These are phyloP conservation scores for Colletotrichum siamense DNA, from an alignment of 2,329 filamentous ascomycete species.

Conservation along the genomic window DNA sequence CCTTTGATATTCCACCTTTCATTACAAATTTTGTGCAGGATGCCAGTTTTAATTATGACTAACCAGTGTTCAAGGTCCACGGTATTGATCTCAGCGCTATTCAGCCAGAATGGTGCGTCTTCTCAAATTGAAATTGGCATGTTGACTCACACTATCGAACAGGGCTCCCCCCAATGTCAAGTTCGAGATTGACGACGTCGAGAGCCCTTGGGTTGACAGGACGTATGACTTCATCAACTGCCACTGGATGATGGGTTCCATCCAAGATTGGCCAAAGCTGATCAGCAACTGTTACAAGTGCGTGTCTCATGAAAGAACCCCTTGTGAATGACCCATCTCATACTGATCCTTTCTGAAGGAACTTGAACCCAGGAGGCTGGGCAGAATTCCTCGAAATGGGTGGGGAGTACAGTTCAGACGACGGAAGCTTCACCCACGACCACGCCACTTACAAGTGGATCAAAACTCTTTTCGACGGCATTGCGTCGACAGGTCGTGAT, in stretches of 20 bases:
- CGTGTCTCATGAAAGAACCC: fast-evolving
- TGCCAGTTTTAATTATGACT: background rate
- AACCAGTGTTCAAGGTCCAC: background rate
- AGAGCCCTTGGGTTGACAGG: background rate
- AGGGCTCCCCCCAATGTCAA: background rate
- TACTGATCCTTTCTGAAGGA: background rate
- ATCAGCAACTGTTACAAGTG: background rate
- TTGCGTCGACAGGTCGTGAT: background rate
- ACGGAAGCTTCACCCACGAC: background rate
- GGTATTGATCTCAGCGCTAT: background rate
- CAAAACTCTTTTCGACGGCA: background rate
- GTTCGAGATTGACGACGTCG: background rate
- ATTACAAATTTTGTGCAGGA: background rate
- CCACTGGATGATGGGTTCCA: background rate
- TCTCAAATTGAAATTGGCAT: too few species aligned
- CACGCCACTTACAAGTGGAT: background rate
- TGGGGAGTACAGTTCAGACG: background rate
- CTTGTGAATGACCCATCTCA: background rate
- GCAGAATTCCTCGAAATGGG: background rate
- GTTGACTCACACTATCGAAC: fast-evolving
- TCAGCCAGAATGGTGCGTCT: background rate
- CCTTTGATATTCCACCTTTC: background rate
- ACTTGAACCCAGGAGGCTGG: background rate
- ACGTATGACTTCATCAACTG: background rate
- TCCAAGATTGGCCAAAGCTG: background rate